These are phyloP conservation scores for Leccinum aurantiacum DNA, from an alignment of 768 basidiomycete genomes.

Conservation along the genomic window DNA sequence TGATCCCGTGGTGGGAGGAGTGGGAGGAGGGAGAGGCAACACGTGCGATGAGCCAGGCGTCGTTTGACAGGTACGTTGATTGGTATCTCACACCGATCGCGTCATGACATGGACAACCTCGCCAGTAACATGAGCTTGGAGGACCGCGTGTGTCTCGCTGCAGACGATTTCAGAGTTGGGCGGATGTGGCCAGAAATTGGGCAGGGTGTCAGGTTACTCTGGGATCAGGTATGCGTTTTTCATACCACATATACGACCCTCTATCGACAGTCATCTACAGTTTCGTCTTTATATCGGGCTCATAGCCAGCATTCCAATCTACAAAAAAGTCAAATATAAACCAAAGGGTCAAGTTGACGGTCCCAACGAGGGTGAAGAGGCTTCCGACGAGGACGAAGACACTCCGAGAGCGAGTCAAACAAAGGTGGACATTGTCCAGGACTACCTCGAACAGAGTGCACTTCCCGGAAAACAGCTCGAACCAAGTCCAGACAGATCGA, in stretches of 20 bases:
- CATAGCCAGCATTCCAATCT: slow-evolving; percentile 30
- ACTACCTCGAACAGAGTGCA: slow-evolving; percentile 29
- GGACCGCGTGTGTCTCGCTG: slow-evolving; percentile 28
- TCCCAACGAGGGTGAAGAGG: slow-evolving; percentile 34
- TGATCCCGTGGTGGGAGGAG: slow-evolving; percentile 35
- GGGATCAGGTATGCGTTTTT: slow-evolving; percentile 29
- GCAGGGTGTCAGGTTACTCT: slow-evolving; percentile 28
- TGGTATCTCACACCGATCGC: not conserved
- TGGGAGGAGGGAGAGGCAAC: slow-evolving; percentile 30
- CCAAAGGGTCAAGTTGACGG: slow-evolving; percentile 24
- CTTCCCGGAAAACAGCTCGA: slow-evolving; percentile 32
- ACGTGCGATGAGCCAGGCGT: slow-evolving; percentile 19
- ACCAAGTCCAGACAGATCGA: slow-evolving; percentile 16
- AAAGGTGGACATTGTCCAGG: slow-evolving; percentile 26
- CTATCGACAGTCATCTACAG: slow-evolving; percentile 14
- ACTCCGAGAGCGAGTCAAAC: slow-evolving; percentile 22
- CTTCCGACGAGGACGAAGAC: slow-evolving; percentile 29
- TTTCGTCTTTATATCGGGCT: slow-evolving; percentile 34
- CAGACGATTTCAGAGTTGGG: slow-evolving; percentile 33
- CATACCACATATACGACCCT: not conserved
- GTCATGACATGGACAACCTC: not conserved
- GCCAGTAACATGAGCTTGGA: slow-evolving; percentile 12
- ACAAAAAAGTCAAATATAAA: slow-evolving; percentile 28
- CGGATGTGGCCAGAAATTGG: slow-evolving; percentile 33
- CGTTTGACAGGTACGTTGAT: slow-evolving; percentile 30